Percentiles rank a stretch among this genome's conserved stretches.
Evolutionary conservation across 306 rosid species (phyloP).

Genomic region (Delonix regia): DNA sequence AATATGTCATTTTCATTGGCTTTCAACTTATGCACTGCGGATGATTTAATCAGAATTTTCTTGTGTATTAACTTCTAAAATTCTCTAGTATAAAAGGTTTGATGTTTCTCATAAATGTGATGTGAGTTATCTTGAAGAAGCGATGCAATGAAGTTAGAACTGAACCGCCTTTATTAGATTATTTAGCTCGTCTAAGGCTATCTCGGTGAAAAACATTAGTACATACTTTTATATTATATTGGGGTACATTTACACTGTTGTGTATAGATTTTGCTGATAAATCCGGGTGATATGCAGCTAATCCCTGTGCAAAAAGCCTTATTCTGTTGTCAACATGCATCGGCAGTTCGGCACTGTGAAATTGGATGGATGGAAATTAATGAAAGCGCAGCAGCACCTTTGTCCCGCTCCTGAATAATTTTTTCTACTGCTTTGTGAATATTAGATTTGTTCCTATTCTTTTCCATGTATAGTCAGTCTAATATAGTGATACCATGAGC

Average conservation of each 20-base stretch:
- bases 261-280: background rate
- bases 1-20: background rate
- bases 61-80: background rate
- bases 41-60: background rate
- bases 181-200: background rate
- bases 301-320: slow-evolving; percentile 16
- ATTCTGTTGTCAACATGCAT: slow-evolving; percentile 14
- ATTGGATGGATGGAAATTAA: slow-evolving; percentile 25
- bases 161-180: background rate
- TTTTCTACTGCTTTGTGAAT: slow-evolving; percentile 1
- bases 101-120: background rate
- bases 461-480: background rate
- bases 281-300: slow-evolving; percentile 33
- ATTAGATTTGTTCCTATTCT: slow-evolving; percentile 4
- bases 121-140: background rate
- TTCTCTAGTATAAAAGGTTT: slow-evolving; percentile 14
- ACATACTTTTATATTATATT: background rate
- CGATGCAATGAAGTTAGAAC: background rate
- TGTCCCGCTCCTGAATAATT: background rate
- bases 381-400: slow-evolving; percentile 3
- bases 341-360: slow-evolving; percentile 33
- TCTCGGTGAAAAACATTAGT: background rate
- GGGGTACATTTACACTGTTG: background rate
- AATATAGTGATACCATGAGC: slow-evolving; percentile 22
- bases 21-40: background rate